Conservation (phyloP, 2,329 filamentous ascomycete species). For the Blastomyces percursus region DNA sequence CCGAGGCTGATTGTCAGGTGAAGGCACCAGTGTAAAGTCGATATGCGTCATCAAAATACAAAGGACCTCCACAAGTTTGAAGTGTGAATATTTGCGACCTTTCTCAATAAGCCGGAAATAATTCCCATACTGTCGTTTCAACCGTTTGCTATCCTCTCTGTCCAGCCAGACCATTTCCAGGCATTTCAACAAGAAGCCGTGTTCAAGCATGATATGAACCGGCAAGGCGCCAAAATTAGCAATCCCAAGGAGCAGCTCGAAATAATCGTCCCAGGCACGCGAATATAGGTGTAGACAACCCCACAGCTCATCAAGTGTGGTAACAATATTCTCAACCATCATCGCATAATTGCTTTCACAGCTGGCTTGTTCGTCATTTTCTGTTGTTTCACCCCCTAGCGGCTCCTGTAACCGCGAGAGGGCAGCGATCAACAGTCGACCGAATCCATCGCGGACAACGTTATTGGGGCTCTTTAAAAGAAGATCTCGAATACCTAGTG, state of each 20-base stretch:
- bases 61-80: slow-evolving; percentile 34
- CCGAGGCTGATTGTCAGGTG: slow-evolving; percentile 20
- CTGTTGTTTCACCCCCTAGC: slow-evolving; percentile 17
- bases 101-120: slow-evolving; percentile 36
- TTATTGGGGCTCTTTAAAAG: slow-evolving; percentile 51
- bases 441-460: slow-evolving; percentile 44
- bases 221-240: slow-evolving; percentile 51
- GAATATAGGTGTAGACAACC: slow-evolving; percentile 49
- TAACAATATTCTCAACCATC: slow-evolving; percentile 28
- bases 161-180: slow-evolving; percentile 54
- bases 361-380: slow-evolving; percentile 17
- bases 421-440: slow-evolving; percentile 43
- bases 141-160: slow-evolving; percentile 35
- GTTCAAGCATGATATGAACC: slow-evolving; percentile 47
- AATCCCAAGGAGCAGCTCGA: slow-evolving; percentile 58
- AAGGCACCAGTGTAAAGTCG: slow-evolving; percentile 25
- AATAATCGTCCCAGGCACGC: slow-evolving; percentile 66
- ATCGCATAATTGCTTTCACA: slow-evolving; percentile 22
- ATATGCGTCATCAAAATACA: slow-evolving; percentile 29
- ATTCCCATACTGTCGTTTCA: slow-evolving; percentile 44
- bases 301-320: slow-evolving; percentile 49
- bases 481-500: slow-evolving; percentile 51
- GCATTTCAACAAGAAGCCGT: slow-evolving; percentile 49
- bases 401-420: slow-evolving; percentile 44
- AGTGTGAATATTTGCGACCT: slow-evolving; percentile 36